These are phyloP conservation scores for Russula sp. DNA, from an alignment of 768 basidiomycete species.

Conservation along the genomic window DNA sequence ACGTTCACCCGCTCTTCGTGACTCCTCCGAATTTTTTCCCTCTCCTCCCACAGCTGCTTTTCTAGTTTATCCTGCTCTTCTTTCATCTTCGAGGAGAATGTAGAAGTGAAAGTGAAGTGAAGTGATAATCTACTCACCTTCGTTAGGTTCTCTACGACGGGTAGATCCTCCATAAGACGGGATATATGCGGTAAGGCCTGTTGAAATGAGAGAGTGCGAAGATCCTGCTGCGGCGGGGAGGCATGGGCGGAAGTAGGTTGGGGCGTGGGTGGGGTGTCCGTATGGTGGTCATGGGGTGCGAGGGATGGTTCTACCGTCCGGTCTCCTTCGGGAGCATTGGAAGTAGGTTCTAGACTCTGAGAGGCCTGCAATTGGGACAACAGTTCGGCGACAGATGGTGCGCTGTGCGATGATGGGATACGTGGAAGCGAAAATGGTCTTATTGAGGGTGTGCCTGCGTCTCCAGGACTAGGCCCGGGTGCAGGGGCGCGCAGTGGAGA, in stretches of 20 bases:
- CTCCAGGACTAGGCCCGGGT: not conserved
- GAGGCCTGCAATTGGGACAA: conserved; percentile 16
- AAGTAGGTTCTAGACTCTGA: not conserved
- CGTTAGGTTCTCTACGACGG: conserved; percentile 42
- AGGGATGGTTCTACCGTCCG: not conserved
- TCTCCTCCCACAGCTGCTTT: conserved; percentile 58
- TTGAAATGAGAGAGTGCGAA: conserved; percentile 51
- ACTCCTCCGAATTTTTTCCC: conserved; percentile 50
- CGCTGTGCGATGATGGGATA: conserved; percentile 5
- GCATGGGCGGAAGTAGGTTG: not conserved
- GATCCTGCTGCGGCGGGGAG: conserved; percentile 28
- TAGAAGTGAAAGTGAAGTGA: not conserved
- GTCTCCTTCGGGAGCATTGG: not conserved
- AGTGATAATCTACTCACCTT: conserved; percentile 36
- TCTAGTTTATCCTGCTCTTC: conserved; percentile 66
- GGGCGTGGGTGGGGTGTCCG: not conserved
- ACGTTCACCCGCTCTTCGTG: conserved; percentile 68
- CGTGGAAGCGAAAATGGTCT: conserved; percentile 3
- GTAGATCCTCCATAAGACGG: conserved; percentile 46
- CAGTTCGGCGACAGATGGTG: conserved; percentile 20
- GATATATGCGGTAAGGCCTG: conserved; percentile 64
- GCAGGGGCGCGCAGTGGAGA: not conserved
- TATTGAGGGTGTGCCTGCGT: not conserved
- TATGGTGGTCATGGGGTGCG: not conserved
- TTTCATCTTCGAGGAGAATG: conserved; percentile 44